These are phyloP conservation scores for Trypanosoma avium DNA, from an alignment of 208 protist genomes.

Conservation along the genomic window DNA sequence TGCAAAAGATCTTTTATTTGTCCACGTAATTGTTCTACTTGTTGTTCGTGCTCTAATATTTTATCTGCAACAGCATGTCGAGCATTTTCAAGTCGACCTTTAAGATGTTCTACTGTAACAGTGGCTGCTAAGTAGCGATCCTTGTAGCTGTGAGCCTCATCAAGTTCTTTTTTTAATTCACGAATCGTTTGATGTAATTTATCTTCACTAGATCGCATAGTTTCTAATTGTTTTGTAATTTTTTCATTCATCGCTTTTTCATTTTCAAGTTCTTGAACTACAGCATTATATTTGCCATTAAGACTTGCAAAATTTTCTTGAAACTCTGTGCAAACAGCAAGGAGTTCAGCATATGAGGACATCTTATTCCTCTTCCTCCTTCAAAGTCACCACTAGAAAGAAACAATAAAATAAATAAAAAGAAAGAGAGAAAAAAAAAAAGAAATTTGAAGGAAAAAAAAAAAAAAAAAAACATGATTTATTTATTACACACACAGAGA, in stretches of 20 bases:
- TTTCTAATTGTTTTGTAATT: conserved; percentile 43
- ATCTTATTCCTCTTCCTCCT: no score
- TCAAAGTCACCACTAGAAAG: not conserved
- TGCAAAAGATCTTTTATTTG: conserved; percentile 69
- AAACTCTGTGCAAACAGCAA: conserved; percentile 77
- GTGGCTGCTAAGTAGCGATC: conserved; percentile 42
- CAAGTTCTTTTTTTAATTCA: conserved; percentile 45
- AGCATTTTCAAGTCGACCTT: conserved; percentile 50
- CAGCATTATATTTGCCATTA: conserved; percentile 63
- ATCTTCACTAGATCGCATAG: conserved; percentile 37
- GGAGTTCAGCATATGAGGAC: conserved; percentile 74
- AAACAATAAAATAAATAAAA: conserved; percentile 18
- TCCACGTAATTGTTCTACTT: conserved; percentile 64
- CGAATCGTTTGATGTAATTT: conserved; percentile 35
- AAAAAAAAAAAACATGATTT: not conserved
- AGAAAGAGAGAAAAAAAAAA: conserved; percentile 13
- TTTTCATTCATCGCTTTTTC: conserved; percentile 34
- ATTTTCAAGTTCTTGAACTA: conserved; percentile 42
- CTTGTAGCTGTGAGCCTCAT: conserved; percentile 40
- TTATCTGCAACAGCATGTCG: conserved; percentile 46
- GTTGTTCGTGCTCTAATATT: conserved; percentile 57
- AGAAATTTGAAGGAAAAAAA: not conserved
- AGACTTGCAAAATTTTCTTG: conserved; percentile 80
- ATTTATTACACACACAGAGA: not conserved
- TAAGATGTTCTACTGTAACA: conserved; percentile 56